Conservation (phyloP, 1,139 yeast species). For the Taphrina pruni region DNA sequence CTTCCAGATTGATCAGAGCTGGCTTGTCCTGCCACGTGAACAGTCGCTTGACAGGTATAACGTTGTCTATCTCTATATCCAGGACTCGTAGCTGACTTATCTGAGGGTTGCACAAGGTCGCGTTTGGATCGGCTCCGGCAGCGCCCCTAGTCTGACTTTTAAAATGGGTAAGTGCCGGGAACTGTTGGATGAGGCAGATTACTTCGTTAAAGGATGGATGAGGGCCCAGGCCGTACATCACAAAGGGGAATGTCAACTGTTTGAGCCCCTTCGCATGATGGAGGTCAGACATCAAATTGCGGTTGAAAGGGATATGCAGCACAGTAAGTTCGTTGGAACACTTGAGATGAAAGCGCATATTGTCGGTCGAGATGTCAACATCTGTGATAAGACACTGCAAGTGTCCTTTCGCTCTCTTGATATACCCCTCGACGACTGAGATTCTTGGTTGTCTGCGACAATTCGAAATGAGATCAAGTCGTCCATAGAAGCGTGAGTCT, state of each 20-base stretch:
- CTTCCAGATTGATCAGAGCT: not conserved
- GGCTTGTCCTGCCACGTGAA: constrained; percentile 2
- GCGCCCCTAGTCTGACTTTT: not conserved
- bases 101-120: not conserved
- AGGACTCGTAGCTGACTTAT: not conserved
- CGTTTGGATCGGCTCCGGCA: not conserved
- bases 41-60: not conserved
- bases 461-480: constrained; percentile 14
- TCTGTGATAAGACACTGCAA: not conserved
- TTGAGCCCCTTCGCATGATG: not conserved
- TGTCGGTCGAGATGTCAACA: not conserved
- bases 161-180: not conserved
- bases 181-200: constrained; percentile 5
- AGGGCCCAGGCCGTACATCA: not conserved
- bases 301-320: not conserved
- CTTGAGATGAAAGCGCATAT: constrained; percentile 5
- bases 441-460: not conserved
- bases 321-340: not conserved
- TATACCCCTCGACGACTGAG: constrained; percentile 1
- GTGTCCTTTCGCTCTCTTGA: constrained; percentile 7
- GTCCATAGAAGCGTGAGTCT: constrained; percentile 8
- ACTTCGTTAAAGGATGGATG: not conserved
- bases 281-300: not conserved
- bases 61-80: not conserved
- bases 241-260: not conserved